phyloP scores from a whole-genome alignment of 2,329 filamentous ascomycete genomes.

The Exophiala sp. region DNA sequence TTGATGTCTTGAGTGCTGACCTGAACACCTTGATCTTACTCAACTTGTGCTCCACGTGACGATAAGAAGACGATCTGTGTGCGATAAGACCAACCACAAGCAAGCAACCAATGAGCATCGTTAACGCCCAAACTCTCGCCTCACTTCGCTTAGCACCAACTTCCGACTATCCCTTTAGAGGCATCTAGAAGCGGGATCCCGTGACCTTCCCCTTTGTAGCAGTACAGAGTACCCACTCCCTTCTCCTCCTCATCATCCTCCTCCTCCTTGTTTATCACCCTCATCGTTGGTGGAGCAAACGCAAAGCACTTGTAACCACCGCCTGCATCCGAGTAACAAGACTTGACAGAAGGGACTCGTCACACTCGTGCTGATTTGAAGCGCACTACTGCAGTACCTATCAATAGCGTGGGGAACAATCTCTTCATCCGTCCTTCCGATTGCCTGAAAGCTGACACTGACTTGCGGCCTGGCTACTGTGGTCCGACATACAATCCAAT shows the following conservation, averaged over 20 bases:
- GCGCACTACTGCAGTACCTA: not conserved
- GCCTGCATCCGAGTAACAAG: not conserved
- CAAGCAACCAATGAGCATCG: not conserved
- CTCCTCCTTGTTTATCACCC: slow-evolving; percentile 1
- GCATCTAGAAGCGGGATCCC: slow-evolving; percentile 14
- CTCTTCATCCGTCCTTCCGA: slow-evolving; percentile 7
- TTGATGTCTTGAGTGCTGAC: too few relatives aligned
- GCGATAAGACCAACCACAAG: not conserved
- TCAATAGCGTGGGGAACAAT: slow-evolving; percentile 20
- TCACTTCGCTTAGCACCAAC: slow-evolving; percentile 7
- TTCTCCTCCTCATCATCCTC: not conserved
- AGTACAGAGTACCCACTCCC: not conserved
- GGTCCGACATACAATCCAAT: slow-evolving; percentile 13
- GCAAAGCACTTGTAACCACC: not conserved
- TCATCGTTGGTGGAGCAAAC: slow-evolving; percentile 9
- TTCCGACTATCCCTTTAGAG: slow-evolving; percentile 7
- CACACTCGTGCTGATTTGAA: slow-evolving; percentile 10
- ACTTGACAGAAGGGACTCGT: not conserved
- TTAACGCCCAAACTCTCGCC: slow-evolving; percentile 7
- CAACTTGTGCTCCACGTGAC: not conserved
- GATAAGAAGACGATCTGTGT: not conserved
- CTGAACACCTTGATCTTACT: too few relatives aligned
- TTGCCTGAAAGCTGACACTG: not conserved
- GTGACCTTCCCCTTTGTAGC: not conserved
- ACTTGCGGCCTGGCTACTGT: slow-evolving; percentile 1